Conservation (phyloP, 495 filamentous ascomycete species). For the Hypoxylon lenormandii region DNA sequence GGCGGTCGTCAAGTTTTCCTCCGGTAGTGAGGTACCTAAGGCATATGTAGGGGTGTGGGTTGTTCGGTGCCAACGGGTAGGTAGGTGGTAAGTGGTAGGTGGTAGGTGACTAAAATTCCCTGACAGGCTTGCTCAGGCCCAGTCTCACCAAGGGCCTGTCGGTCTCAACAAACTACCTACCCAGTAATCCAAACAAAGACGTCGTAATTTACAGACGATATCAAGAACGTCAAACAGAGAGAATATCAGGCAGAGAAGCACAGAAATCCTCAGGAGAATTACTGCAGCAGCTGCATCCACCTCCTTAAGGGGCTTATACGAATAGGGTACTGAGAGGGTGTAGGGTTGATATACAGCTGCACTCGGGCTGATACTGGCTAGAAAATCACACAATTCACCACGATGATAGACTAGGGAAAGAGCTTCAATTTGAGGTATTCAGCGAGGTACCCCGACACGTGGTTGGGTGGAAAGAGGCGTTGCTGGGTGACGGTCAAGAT, state of each 20-base stretch:
- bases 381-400: constrained; percentile 19
- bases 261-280: constrained; percentile 11
- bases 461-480: constrained; percentile 11
- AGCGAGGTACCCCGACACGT: constrained; percentile 25
- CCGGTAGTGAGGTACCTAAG: constrained; percentile 32
- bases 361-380: constrained; percentile 25
- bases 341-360: constrained; percentile 41
- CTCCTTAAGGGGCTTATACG: constrained; percentile 39
- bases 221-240: not conserved
- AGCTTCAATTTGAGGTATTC: constrained; percentile 29
- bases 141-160: constrained; percentile 45
- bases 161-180: constrained; percentile 44
- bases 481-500: constrained; percentile 28
- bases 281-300: constrained; percentile 23
- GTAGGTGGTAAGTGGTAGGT: no score
- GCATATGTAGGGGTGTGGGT: constrained; percentile 29
- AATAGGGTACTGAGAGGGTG: constrained; percentile 17
- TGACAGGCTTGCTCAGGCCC: constrained; percentile 46
- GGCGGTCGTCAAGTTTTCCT: constrained; percentile 32
- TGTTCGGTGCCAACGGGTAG: constrained; percentile 37
- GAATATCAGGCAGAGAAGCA: constrained; percentile 1
- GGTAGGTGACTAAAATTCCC: constrained; percentile 47
- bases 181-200: constrained; percentile 38
- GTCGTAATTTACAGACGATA: constrained; percentile 22
- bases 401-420: not conserved